Conservation (phyloP, 1,139 yeast genomes). For the Debaryomyces psychrophilus region DNA sequence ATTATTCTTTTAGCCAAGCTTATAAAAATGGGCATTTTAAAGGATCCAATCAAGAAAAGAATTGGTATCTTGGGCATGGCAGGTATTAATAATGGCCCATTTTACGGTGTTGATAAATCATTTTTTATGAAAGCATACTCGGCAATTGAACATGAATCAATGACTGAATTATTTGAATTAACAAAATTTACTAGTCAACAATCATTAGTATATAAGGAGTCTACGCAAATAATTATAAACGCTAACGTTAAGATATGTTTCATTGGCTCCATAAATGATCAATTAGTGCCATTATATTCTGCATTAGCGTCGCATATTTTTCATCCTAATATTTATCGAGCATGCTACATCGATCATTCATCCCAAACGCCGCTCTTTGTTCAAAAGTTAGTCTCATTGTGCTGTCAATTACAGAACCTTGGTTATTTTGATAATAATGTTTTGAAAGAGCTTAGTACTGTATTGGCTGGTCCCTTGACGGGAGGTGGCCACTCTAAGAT, state of each 20-base stretch:
- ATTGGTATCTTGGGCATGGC: constrained; percentile 92
- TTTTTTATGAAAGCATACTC: constrained; percentile 85
- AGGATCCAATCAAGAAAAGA: constrained; percentile 48
- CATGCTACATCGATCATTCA: constrained; percentile 81
- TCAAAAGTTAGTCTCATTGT: constrained; percentile 47
- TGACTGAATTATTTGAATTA: constrained; percentile 83
- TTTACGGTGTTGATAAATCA: constrained; percentile 84
- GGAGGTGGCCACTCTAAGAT: constrained; percentile 94
- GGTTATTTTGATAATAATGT: constrained; percentile 78
- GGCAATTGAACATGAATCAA: constrained; percentile 84
- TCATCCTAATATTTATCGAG: constrained; percentile 89
- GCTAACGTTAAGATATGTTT: constrained; percentile 77
- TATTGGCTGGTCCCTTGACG: constrained; percentile 86
- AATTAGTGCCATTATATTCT: constrained; percentile 87
- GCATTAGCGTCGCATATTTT: constrained; percentile 78
- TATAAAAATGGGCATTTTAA: constrained; percentile 68
- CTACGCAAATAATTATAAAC: constrained; percentile 64
- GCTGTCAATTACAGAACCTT: constrained; percentile 58
- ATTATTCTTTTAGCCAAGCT: constrained; percentile 74
- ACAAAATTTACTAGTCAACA: constrained; percentile 75
- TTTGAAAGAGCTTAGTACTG: constrained; percentile 76
- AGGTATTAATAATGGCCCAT: constrained; percentile 92
- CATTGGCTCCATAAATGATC: constrained; percentile 90
- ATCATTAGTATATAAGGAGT: constrained; percentile 69
- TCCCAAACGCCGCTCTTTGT: constrained; percentile 52